Evolutionary conservation across 331 rosid genomes (phyloP).

Genomic region (Cydonia oblonga): DNA sequence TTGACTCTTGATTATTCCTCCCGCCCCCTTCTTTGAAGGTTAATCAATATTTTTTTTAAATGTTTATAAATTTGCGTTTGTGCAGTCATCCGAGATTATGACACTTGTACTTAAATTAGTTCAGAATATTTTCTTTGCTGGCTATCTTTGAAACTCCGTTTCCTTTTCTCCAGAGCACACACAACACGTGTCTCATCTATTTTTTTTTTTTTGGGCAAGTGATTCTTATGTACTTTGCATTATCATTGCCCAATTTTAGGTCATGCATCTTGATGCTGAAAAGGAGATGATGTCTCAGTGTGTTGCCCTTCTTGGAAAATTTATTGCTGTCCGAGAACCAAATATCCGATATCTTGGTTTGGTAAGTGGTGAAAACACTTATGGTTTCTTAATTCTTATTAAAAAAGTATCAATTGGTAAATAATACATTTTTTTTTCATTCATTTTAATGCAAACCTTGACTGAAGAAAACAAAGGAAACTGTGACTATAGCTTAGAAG

Average conservation of each 20-base stretch:
- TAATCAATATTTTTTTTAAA: neutral
- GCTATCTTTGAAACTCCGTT: neutral
- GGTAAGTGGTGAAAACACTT: conserved; percentile 38
- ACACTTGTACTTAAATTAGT: neutral
- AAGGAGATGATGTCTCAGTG: conserved; percentile 99
- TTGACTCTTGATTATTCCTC: neutral
- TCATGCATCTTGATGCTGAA: conserved; percentile 99
- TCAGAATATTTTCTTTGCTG: neutral
- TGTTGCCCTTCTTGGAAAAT: conserved; percentile 97
- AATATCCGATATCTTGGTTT: conserved; percentile 96
- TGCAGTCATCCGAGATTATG: neutral
- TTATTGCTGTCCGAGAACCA: conserved; percentile 99
- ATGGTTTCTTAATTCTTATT: neutral
- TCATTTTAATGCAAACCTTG: neutral
- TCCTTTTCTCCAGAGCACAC: neutral
- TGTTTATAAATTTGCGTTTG: neutral
- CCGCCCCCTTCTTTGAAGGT: neutral
- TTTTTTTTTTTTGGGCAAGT: neutral
- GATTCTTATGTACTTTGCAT: neutral
- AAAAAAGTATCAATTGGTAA: neutral
- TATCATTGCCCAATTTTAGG: conserved; percentile 45
- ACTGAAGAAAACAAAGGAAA: neutral
- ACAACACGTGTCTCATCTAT: neutral
- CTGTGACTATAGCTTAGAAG: conserved; percentile 7
- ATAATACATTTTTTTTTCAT: neutral